Conservation (phyloP, 2,329 filamentous ascomycete genomes). For the Curvularia sp. region DNA sequence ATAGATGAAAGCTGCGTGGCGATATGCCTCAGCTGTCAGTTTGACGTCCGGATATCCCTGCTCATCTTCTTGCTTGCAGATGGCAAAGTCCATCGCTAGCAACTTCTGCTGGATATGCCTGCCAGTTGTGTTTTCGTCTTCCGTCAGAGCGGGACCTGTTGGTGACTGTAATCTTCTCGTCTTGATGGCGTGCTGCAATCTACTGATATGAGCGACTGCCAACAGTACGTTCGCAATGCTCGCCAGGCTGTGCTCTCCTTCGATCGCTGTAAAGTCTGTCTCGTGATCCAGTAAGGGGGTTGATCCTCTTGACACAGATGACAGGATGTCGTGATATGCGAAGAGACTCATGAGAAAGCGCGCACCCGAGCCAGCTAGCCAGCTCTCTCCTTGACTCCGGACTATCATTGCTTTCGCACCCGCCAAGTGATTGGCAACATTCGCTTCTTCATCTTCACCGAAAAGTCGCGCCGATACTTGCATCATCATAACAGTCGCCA, state of each 20-base stretch:
- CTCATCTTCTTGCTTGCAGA: constrained; percentile 1
- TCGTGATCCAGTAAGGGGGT: constrained; percentile 35
- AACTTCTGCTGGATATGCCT: constrained; percentile 30
- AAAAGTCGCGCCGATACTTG: constrained; percentile 42
- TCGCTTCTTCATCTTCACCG: constrained; percentile 35
- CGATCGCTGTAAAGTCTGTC: constrained; percentile 32
- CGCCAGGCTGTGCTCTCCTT: constrained; percentile 32
- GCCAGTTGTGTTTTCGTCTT: constrained; percentile 30
- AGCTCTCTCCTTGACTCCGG: constrained; percentile 15
- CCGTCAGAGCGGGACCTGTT: constrained; percentile 18
- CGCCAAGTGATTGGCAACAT: constrained; percentile 40
- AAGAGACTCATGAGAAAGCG: constrained; percentile 42
- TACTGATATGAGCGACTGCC: constrained; percentile 38
- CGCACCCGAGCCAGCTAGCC: constrained; percentile 29
- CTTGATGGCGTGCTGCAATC: constrained; percentile 34
- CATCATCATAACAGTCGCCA: constrained; percentile 47
- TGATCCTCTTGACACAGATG: constrained; percentile 39
- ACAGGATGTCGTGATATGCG: constrained; percentile 45
- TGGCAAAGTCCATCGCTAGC: constrained; percentile 25
- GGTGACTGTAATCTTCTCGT: constrained; percentile 11
- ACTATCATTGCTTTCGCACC: constrained; percentile 45
- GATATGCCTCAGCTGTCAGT: constrained; percentile 39
- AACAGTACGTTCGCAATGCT: constrained; percentile 38
- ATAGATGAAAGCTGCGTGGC: constrained; percentile 46
- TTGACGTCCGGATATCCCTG: constrained; percentile 23